A percentile compares a stretch with the other conserved stretches of the same genome.
Conservation (phyloP, 2,329 filamentous ascomycete genomes). For the Coniochaeta sp. region DNA sequence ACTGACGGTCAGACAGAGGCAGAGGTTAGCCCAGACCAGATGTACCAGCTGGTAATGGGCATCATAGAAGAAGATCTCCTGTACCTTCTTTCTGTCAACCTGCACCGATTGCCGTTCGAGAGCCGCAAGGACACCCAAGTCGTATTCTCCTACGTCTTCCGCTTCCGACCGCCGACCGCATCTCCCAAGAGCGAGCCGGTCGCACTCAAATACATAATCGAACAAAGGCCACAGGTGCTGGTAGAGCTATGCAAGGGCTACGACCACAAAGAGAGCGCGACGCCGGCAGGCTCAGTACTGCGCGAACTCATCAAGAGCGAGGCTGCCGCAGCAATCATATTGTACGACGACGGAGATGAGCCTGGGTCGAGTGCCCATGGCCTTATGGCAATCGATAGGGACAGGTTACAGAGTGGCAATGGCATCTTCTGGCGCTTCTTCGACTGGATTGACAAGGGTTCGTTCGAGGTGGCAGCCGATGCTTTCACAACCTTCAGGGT, state of each 20-base stretch:
- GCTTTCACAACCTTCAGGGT: conserved; percentile 96
- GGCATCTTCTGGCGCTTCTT: conserved; percentile 98
- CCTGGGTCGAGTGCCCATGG: conserved; percentile 67
- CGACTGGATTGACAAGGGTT: conserved; percentile 92
- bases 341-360: conserved; percentile 81
- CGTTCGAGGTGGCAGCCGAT: conserved; percentile 94
- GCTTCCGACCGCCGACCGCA: conserved; percentile 68
- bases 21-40: conserved; percentile 80
- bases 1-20: conserved; percentile 49
- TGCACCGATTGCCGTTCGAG: conserved; percentile 87
- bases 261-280: conserved; percentile 82
- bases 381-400: conserved; percentile 69
- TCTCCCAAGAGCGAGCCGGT: conserved; percentile 68
- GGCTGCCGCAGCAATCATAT: conserved; percentile 79
- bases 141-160: conserved; percentile 91
- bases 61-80: conserved; percentile 88
- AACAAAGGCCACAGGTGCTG: conserved; percentile 78
- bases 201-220: conserved; percentile 82
- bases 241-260: conserved; percentile 86
- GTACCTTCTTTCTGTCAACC: conserved; percentile 71
- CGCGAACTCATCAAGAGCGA: conserved; percentile 87
- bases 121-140: conserved; percentile 92
- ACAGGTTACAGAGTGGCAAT: conserved; percentile 65
- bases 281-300: conserved; percentile 82
- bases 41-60: conserved; percentile 76